phyloP scores from a whole-genome alignment of 1,139 yeast species.

The Candida pseudoviswanathii region DNA sequence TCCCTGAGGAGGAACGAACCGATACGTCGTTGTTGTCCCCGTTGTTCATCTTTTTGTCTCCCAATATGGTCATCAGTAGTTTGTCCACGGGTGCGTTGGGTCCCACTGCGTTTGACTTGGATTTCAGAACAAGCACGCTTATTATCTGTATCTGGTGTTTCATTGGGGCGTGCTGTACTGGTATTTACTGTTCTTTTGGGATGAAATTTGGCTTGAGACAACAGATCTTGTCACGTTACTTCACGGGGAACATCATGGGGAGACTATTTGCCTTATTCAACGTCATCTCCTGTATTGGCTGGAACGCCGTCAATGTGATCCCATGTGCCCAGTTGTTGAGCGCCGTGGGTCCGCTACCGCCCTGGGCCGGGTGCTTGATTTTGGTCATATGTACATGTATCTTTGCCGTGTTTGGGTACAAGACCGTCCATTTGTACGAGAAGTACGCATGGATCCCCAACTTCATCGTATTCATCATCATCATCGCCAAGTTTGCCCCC shows the following conservation, averaged over 20 bases:
- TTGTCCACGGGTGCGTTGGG: constrained; percentile 35
- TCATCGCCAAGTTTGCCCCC: constrained; percentile 28
- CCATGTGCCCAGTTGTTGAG: constrained; percentile 34
- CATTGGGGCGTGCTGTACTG: constrained; percentile 34
- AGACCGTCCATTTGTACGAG: constrained; percentile 30
- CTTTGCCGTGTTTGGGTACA: constrained; percentile 32
- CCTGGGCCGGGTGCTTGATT: constrained; percentile 37
- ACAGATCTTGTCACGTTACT: constrained; percentile 30
- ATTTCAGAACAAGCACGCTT: constrained; percentile 37
- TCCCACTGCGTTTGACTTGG: constrained; percentile 28
- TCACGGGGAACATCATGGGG: constrained; percentile 35
- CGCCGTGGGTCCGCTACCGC: constrained; percentile 29
- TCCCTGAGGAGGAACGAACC: constrained; percentile 44
- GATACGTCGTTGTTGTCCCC: constrained; percentile 25
- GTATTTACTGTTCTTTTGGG: constrained; percentile 33
- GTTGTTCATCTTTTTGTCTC: constrained; percentile 32
- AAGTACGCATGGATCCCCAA: constrained; percentile 34
- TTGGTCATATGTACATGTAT: constrained; percentile 28
- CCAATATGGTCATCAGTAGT: constrained; percentile 34
- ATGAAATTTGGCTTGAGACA: constrained; percentile 36
- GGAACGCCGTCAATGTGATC: constrained; percentile 38
- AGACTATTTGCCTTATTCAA: constrained; percentile 34
- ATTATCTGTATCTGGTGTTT: constrained; percentile 27
- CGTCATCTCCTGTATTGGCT: constrained; percentile 35
- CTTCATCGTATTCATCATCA: constrained; percentile 26